Evolutionary conservation across 2,329 filamentous ascomycete genomes (phyloP), one percentile per base, ranked within the genome.

Genomic region (Eutypella sp.): DNA sequence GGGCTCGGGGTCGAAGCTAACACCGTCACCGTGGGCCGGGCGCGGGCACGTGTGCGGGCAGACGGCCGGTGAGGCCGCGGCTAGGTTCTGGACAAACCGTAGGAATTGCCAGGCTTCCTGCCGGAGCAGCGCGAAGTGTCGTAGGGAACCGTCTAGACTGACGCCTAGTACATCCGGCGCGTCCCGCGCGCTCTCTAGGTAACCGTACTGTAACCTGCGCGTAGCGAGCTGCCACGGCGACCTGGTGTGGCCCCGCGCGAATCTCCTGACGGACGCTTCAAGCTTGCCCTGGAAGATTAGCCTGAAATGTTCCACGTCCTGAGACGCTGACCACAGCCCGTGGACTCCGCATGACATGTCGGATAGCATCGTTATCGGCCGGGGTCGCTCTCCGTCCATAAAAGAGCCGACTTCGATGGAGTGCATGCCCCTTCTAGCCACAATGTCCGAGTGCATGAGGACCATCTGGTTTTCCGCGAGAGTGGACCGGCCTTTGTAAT

Each of bases 41-140:
- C 45, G 19, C 40, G 36, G 38, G 49, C 58, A 44, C 61, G 63
- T 63, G 49, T 78, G 79, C 3, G 78, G 75, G 47, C 73, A 81
- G 11, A 82, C 63, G 3, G 59, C 52, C 6, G 63, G 57, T 22
- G 73, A 76, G 22, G 66, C 62, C 40, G 74, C 63, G 23, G 79
- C 81, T 40, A 95, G 62, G 47, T 85, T 84, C 58, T 95, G 84
- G 2, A 96, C 61, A 51, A 92, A 81, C 47, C 77, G 76, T 5
- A 97, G 72, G 4, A 95, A 71, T 6, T 75, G 74, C 79, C 85
- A 87, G 7, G 84, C 76, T 2, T 77, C 65, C 16, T 76, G 57
- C 9, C 74, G 69, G 1, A 97, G 67, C 13, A 91, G 67, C 1
- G 78, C 78, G 55, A 96, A 85, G 46, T 85, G 79, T 50, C 80